Evolutionary conservation across 2,329 filamentous ascomycete genomes (phyloP), one percentile per base, ranked within the genome.

Genomic region (Apiospora malaysiana): DNA sequence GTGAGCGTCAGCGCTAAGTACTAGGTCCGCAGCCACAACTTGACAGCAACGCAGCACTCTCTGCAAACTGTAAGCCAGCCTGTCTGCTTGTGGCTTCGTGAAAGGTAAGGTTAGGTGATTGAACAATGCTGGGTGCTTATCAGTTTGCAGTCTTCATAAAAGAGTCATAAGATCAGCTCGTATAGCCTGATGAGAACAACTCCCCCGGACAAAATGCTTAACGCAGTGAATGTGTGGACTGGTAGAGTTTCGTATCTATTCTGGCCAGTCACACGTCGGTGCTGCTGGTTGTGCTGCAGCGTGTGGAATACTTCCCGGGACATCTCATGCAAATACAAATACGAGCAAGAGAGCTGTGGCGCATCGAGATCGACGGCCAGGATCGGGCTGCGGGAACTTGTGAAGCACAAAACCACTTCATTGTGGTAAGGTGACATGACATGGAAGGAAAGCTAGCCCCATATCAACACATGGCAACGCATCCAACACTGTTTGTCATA

Each of bases 281-380:
- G 45, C 21, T 8, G 45, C 18, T 47, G 32, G 32, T 40, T 40
- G 56, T 63, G 8, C 32, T 32, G 32, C 27, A n/a, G 27, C 10
- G 18, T 23, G 32, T 63, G 32, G 21, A 40, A 63, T 40, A 23
- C 23, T 46, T 59, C 32, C 51, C 40, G 40, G 65, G 18, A 27
- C 18, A 67, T 27, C 25, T 40, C 32, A n/a, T 40, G 32, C 65
- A 16, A 45, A 45, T 18, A 45, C 42, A 9, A 46, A 67, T 67
- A 67, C 65, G 65, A 67, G 43, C 40, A 67, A 7, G 65, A 18
- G 32, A 46, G 43, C 65, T 45, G 65, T 43, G 40, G 65, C 40
- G 65, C 65, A 67, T 67, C 65, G 65, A 67, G 65, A 67, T 67
- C 65, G 40, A 67, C 42, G 65, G 23, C 65, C 65, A 21, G 65